Evolutionary conservation across 805 yeast genomes (phyloP).

Genomic region (Metschnikowia gelsemii): DNA sequence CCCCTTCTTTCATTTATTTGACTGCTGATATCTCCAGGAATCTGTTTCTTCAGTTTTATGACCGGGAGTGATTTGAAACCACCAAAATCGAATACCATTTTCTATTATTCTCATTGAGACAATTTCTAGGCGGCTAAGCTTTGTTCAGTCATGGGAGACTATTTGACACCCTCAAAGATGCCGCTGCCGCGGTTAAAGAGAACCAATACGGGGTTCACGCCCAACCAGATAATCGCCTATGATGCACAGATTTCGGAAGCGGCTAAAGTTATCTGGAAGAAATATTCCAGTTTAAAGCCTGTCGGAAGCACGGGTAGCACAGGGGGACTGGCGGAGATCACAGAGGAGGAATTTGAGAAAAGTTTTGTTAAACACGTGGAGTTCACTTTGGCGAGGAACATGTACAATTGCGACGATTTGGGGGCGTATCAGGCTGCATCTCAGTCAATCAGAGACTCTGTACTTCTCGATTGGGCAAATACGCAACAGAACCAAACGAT

Average conservation of each 20-base stretch:
- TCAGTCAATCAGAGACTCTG: constrained; percentile 70
- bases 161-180: constrained; percentile 37
- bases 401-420: constrained; percentile 87
- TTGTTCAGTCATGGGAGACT: constrained; percentile 31
- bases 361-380: constrained; percentile 84
- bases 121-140: not conserved
- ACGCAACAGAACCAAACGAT: constrained; percentile 88
- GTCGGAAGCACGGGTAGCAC: constrained; percentile 15
- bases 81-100: no score
- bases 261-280: constrained; percentile 76
- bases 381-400: constrained; percentile 84
- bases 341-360: constrained; percentile 59
- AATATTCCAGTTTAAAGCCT: constrained; percentile 51
- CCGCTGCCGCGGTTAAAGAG: constrained; percentile 56
- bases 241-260: constrained; percentile 79
- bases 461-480: constrained; percentile 85
- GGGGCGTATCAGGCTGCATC: constrained; percentile 94
- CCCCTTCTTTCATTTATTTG: no score
- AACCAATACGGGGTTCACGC: constrained; percentile 87
- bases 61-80: no score
- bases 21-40: no score
- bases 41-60: no score
- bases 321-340: constrained; percentile 24
- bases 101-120: not conserved
- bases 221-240: constrained; percentile 80